A percentile compares a stretch with the other conserved stretches of the same genome.
Conservation (phyloP, 192 early-diverging fungal genomes). For the Spinellus fusiger region DNA sequence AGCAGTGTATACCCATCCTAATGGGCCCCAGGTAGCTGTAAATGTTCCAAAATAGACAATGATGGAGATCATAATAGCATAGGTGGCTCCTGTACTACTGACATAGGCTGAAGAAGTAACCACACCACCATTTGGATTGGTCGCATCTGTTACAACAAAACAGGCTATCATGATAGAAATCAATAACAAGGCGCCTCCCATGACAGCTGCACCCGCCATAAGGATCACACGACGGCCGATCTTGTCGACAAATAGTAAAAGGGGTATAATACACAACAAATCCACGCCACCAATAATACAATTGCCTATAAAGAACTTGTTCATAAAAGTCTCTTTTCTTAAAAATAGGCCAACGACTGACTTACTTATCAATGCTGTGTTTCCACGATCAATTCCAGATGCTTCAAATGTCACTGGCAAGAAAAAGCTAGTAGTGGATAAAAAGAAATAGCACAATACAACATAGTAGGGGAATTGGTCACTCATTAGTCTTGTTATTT, state of each 20-base stretch:
- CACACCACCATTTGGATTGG: slow-evolving; percentile 13
- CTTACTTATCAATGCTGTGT: neutral
- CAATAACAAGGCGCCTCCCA: slow-evolving; percentile 9
- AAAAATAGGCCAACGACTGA: too few species aligned
- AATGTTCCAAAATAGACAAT: slow-evolving; percentile 67
- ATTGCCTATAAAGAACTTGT: slow-evolving; percentile 24
- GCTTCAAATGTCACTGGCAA: slow-evolving; percentile 17
- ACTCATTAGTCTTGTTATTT: neutral
- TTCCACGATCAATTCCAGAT: slow-evolving; percentile 9
- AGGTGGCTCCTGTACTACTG: slow-evolving; percentile 28
- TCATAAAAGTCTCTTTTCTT: too few species aligned
- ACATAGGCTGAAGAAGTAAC: slow-evolving; percentile 6
- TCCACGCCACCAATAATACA: slow-evolving; percentile 20
- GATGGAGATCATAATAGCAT: slow-evolving; percentile 46
- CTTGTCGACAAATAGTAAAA: slow-evolving; percentile 57
- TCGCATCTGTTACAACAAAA: slow-evolving; percentile 21
- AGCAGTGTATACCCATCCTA: slow-evolving; percentile 57
- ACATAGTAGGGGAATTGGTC: neutral
- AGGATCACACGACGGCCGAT: slow-evolving; percentile 64
- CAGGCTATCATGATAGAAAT: slow-evolving; percentile 14
- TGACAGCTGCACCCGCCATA: slow-evolving; percentile 51
- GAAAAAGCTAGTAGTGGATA: slow-evolving; percentile 21
- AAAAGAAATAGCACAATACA: neutral
- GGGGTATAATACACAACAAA: slow-evolving; percentile 21
- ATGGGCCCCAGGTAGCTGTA: slow-evolving; percentile 64